Conservation (phyloP, 2,329 filamentous ascomycete genomes). For the Sporothrix curviconia region DNA sequence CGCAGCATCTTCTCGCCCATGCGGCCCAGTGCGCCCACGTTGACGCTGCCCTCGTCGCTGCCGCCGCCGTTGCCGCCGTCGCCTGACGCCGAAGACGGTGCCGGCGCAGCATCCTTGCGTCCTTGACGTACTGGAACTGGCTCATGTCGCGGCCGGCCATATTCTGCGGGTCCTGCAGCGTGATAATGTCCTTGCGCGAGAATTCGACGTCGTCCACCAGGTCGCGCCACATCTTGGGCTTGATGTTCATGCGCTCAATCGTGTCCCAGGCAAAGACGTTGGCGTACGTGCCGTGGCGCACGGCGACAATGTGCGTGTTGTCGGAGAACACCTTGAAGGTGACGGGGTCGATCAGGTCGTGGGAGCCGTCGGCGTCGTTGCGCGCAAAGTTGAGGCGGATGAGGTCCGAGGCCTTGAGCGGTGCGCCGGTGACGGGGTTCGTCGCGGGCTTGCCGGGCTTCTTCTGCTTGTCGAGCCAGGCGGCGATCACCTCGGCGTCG, state of each 20-base stretch:
- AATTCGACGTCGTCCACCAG: slow-evolving; percentile 84
- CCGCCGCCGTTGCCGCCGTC: slow-evolving; percentile 58
- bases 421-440: slow-evolving; percentile 79
- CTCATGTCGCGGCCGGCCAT: slow-evolving; percentile 73
- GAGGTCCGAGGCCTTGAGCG: slow-evolving; percentile 72
- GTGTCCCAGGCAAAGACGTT: slow-evolving; percentile 98
- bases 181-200: slow-evolving; percentile 85
- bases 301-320: slow-evolving; percentile 91
- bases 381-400: slow-evolving; percentile 88
- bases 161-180: slow-evolving; percentile 91
- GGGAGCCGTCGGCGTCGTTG: slow-evolving; percentile 69
- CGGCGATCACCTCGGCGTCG: slow-evolving; percentile 86
- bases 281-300: slow-evolving; percentile 71
- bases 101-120: slow-evolving; percentile 54
- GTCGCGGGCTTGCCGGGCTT: slow-evolving; percentile 70
- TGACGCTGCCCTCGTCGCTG: slow-evolving; percentile 63
- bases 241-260: slow-evolving; percentile 89
- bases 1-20: slow-evolving; percentile 76
- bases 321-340: slow-evolving; percentile 97
- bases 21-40: slow-evolving; percentile 71
- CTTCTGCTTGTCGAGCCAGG: slow-evolving; percentile 83
- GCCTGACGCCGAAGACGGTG: slow-evolving; percentile 63
- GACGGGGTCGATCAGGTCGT: slow-evolving; percentile 90
- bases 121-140: slow-evolving; percentile 81
- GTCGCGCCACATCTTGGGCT: slow-evolving; percentile 92